A percentile compares a stretch with the other conserved stretches of the same genome.
Evolutionary conservation across 1,284 basidiomycete genomes (phyloP).

Genomic region (Irpex lacteus): DNA sequence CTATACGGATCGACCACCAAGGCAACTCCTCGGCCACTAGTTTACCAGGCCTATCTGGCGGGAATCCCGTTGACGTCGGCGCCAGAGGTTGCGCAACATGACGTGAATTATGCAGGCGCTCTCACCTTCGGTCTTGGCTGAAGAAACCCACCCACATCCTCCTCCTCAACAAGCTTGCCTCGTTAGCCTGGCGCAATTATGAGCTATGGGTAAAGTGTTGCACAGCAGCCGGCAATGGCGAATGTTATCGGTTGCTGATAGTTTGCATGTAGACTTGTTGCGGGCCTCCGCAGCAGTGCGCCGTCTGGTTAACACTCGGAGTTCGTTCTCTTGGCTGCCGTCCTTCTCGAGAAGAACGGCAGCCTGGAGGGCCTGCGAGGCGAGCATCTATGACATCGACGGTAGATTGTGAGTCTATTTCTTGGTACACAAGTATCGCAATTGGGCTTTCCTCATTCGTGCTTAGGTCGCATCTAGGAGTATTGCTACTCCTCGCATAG

Average conservation of each 20-base stretch:
- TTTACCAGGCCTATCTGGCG: neutral
- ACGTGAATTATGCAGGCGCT: neutral
- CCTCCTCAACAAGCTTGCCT: neutral
- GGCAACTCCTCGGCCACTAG: neutral
- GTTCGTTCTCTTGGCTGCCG: neutral
- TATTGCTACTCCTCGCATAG: neutral
- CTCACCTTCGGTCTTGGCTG: slow-evolving; percentile 2
- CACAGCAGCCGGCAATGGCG: neutral
- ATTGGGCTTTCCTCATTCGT: neutral
- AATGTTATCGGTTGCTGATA: neutral
- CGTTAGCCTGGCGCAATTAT: neutral
- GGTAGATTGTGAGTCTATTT: neutral
- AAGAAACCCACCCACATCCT: neutral
- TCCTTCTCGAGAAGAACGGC: neutral
- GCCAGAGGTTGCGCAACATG: slow-evolving; percentile 1
- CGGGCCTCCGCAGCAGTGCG: too few species aligned
- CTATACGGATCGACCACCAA: neutral
- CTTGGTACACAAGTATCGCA: neutral
- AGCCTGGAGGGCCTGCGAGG: neutral
- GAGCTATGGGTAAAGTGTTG: neutral
- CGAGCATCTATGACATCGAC: neutral
- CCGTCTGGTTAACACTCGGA: neutral
- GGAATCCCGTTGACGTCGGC: neutral
- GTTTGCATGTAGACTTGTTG: neutral
- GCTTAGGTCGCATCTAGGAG: neutral